These are phyloP conservation scores for Mallotus japonicus DNA, from an alignment of 441 rosid species.

Conservation along the genomic window DNA sequence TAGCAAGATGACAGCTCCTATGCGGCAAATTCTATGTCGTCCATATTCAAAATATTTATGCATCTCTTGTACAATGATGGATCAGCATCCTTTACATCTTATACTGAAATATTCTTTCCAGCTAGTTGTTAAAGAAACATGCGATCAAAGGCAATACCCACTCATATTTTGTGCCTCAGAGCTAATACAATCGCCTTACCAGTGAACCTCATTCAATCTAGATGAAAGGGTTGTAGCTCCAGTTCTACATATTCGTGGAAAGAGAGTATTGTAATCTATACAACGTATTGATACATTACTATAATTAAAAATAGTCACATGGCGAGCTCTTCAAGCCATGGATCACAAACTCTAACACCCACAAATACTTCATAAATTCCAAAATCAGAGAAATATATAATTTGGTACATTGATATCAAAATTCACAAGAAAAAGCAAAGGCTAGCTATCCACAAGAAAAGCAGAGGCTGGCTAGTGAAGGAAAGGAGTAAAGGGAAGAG, in stretches of 20 bases:
- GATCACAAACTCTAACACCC: too few species aligned
- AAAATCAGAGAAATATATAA: background rate
- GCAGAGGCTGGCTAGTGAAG: too few species aligned
- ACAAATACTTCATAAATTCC: too few species aligned
- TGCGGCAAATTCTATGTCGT: background rate
- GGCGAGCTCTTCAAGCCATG: too few species aligned
- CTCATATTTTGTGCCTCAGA: background rate
- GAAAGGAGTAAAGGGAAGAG: background rate
- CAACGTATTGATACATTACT: too few species aligned
- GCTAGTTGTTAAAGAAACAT: background rate
- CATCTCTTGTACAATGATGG: background rate
- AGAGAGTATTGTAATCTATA: background rate
- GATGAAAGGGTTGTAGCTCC: background rate
- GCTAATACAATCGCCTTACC: conserved; percentile 7
- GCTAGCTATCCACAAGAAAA: too few species aligned
- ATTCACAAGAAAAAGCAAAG: too few species aligned
- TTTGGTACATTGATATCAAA: background rate
- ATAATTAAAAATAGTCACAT: too few species aligned
- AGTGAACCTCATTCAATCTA: background rate
- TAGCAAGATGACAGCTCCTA: too few species aligned
- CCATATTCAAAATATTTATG: background rate
- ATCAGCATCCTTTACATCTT: background rate
- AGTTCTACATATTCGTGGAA: background rate
- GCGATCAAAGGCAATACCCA: background rate
- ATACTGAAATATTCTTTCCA: background rate